These are phyloP conservation scores for Phytophthora boehmeriae DNA, from an alignment of 352 stramenopile species.

Conservation along the genomic window DNA sequence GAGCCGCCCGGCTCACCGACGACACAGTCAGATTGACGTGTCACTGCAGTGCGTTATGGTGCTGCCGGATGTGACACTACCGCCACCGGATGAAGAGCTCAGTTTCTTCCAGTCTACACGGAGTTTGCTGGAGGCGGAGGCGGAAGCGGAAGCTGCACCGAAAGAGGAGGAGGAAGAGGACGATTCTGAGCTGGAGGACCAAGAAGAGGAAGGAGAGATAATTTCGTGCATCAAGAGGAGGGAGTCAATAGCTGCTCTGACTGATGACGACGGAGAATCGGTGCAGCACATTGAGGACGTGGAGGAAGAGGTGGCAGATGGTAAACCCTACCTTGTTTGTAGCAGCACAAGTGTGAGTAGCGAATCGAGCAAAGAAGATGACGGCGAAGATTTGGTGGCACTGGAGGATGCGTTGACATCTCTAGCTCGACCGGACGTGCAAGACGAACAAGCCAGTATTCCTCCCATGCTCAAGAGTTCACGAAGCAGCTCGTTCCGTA, in stretches of 20 bases:
- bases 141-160: constrained; percentile 12
- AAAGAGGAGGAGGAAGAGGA: constrained; percentile 24
- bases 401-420: constrained; percentile 17
- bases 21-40: constrained; percentile 80
- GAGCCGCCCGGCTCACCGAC: constrained; percentile 55
- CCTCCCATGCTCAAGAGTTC: constrained; percentile 21
- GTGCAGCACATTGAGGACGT: constrained; percentile 21
- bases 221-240: constrained; percentile 9
- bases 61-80: constrained; percentile 78
- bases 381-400: constrained; percentile 25
- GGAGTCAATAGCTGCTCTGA: constrained; percentile 39
- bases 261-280: constrained; percentile 38
- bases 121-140: constrained; percentile 32
- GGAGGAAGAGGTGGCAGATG: constrained; percentile 25
- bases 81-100: constrained; percentile 55
- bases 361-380: constrained; percentile 39
- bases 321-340: constrained; percentile 23
- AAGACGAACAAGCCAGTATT: constrained; percentile 1
- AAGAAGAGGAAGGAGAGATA: constrained; percentile 1
- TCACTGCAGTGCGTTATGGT: constrained; percentile 78
- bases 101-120: constrained; percentile 51
- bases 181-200: constrained; percentile 3
- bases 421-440: constrained; percentile 11
- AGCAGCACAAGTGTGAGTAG: constrained; percentile 40
- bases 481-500: constrained; percentile 43